These are phyloP conservation scores for Castanea crenata DNA, from an alignment of 306 rosid genomes.

Conservation along the genomic window DNA sequence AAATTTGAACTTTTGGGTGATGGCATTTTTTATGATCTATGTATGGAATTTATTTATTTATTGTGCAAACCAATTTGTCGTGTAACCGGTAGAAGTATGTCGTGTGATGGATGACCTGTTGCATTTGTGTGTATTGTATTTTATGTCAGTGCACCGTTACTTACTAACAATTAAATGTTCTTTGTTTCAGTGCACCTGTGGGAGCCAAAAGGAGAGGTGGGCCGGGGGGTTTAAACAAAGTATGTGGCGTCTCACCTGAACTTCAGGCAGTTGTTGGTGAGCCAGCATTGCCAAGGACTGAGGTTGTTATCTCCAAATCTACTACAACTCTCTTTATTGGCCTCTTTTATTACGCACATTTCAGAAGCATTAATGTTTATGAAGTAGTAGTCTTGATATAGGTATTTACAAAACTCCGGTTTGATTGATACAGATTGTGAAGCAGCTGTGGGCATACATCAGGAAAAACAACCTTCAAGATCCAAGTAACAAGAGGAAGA, in stretches of 20 bases:
- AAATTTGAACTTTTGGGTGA: background rate
- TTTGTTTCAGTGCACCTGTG: constrained; percentile 42
- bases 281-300: constrained; percentile 76
- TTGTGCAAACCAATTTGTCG: background rate
- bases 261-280: constrained; percentile 74
- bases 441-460: constrained; percentile 93
- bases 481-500: constrained; percentile 86
- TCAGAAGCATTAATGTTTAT: background rate
- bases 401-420: background rate
- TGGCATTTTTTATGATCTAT: background rate
- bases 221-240: constrained; percentile 74
- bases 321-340: background rate
- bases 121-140: background rate
- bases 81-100: too few species aligned
- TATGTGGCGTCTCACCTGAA: constrained; percentile 75
- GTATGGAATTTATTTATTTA: background rate
- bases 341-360: background rate
- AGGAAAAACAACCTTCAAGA: constrained; percentile 90
- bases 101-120: constrained; percentile 1
- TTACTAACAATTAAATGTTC: background rate
- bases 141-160: constrained; percentile 33
- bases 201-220: constrained; percentile 73
- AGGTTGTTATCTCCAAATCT: constrained; percentile 37
- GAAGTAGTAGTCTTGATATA: background rate
- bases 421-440: constrained; percentile 62